Conservation (phyloP, 169 alveolate species). For the Plasmodium vivax region DNA sequence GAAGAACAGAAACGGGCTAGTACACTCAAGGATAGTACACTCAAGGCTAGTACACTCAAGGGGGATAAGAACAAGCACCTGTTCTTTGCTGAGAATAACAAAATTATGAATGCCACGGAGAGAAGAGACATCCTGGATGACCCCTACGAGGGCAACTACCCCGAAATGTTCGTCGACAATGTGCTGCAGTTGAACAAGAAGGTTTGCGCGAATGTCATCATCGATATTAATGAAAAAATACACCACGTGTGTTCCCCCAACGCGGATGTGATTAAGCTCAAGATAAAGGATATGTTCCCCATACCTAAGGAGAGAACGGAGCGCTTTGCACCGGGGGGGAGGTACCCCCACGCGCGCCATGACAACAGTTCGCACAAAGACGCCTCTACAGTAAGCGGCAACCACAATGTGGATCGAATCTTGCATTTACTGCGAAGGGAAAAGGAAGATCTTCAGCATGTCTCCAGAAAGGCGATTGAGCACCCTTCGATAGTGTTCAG, state of each 20-base stretch:
- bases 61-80: constrained; percentile 13
- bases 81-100: constrained; percentile 1
- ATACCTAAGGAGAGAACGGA: constrained; percentile 23
- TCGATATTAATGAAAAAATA: constrained; percentile 46
- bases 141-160: constrained; percentile 40
- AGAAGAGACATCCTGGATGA: constrained; percentile 9
- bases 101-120: neutral
- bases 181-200: constrained; percentile 54
- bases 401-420: constrained; percentile 13
- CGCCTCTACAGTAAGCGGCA: neutral
- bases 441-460: neutral
- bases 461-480: neutral
- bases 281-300: constrained; percentile 36
- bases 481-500: constrained; percentile 36
- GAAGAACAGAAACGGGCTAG: too few relatives aligned
- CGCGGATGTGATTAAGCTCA: constrained; percentile 33
- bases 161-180: constrained; percentile 65
- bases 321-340: neutral
- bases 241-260: constrained; percentile 56
- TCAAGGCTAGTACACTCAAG: neutral
- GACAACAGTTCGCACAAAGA: neutral
- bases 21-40: neutral
- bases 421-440: neutral
- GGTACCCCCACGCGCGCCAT: neutral
- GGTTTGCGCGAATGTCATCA: constrained; percentile 59